Conservation (phyloP, 2,329 filamentous ascomycete genomes). For the Aspergillus fumigatiaffinis region DNA sequence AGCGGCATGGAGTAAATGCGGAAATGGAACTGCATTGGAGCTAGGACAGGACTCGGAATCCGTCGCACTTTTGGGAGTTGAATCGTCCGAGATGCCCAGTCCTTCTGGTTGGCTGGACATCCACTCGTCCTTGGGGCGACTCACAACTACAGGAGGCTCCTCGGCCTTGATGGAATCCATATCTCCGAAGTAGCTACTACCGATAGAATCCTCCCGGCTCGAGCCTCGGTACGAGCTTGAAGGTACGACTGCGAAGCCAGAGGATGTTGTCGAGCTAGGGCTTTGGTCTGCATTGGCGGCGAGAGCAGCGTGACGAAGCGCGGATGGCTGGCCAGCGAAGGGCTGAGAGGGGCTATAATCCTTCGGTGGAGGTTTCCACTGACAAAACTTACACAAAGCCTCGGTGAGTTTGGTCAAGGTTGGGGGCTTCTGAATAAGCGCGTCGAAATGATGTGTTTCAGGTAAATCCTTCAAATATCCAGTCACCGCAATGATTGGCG, state of each 20-base stretch:
- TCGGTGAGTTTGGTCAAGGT: constrained; percentile 88
- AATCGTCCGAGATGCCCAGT: constrained; percentile 69
- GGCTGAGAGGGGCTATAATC: constrained; percentile 50
- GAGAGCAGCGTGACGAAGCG: constrained; percentile 60
- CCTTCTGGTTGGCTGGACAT: constrained; percentile 58
- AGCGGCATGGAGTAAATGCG: constrained; percentile 56
- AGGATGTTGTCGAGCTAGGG: constrained; percentile 75
- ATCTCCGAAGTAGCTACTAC: constrained; percentile 78
- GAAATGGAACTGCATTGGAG: constrained; percentile 40
- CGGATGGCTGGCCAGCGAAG: constrained; percentile 58
- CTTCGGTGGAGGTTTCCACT: constrained; percentile 80
- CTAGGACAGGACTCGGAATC: constrained; percentile 17
- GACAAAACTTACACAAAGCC: constrained; percentile 79
- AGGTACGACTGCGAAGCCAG: constrained; percentile 64
- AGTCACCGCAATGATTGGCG: constrained; percentile 92
- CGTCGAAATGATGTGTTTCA: constrained; percentile 92
- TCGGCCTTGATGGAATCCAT: constrained; percentile 74
- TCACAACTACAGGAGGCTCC: constrained; percentile 71
- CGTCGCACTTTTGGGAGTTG: constrained; percentile 14
- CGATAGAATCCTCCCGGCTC: constrained; percentile 83
- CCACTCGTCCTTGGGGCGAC: constrained; percentile 74
- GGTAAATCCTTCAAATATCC: constrained; percentile 97
- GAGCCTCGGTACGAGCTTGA: constrained; percentile 73
- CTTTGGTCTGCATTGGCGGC: constrained; percentile 65
- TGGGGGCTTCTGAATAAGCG: constrained; percentile 92